These are phyloP conservation scores for Fusarium sp. DNA, from an alignment of 2,329 filamentous ascomycete species.

Conservation along the genomic window DNA sequence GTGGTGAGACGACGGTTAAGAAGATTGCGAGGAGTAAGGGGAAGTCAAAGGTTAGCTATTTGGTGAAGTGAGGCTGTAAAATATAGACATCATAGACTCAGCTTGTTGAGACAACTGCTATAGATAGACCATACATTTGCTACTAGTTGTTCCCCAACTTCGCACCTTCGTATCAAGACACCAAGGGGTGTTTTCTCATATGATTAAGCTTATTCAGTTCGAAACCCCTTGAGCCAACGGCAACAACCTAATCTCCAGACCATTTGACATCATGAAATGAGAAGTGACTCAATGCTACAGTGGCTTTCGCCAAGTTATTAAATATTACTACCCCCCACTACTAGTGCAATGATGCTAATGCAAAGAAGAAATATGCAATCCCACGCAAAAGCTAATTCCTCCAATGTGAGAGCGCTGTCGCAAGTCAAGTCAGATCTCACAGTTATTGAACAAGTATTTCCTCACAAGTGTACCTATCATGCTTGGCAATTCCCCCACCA, in stretches of 20 bases:
- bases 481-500: background rate
- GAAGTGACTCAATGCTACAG: background rate
- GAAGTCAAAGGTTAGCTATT: conserved; percentile 42
- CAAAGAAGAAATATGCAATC: background rate
- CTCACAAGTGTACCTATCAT: background rate
- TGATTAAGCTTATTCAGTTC: background rate
- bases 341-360: background rate
- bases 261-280: background rate
- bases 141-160: rapidly evolving
- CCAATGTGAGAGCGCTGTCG: background rate
- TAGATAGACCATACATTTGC: background rate
- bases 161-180: rapidly evolving
- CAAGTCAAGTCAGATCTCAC: background rate
- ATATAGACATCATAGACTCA: background rate
- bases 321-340: background rate
- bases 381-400: background rate
- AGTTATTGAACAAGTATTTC: background rate
- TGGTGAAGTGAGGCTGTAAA: conserved; percentile 12
- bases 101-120: background rate
- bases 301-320: background rate
- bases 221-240: no score
- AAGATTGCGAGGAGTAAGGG: conserved; percentile 63
- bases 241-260: background rate
- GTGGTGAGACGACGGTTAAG: conserved; percentile 71
- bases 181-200: background rate